These are phyloP conservation scores for Ustilago vetiveriae DNA, from an alignment of 1,284 basidiomycete genomes.

Conservation along the genomic window DNA sequence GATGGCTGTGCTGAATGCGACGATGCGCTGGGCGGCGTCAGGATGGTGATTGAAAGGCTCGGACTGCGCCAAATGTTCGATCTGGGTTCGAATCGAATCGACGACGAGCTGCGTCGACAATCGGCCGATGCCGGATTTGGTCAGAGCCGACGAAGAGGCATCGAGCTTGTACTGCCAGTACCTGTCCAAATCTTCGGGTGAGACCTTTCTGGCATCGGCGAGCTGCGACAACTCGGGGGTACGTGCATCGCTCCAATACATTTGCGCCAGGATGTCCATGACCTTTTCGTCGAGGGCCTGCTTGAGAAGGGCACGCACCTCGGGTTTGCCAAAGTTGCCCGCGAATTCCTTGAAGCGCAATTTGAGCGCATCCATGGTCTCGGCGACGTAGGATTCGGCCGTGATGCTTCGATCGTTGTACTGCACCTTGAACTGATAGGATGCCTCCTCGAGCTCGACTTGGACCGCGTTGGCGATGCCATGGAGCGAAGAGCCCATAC, in stretches of 20 bases:
- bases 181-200: slow-evolving; percentile 78
- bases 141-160: slow-evolving; percentile 87
- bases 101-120: slow-evolving; percentile 94
- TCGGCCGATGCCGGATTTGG: slow-evolving; percentile 95
- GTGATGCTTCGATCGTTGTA: slow-evolving; percentile 96
- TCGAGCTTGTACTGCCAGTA: slow-evolving; percentile 98
- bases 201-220: slow-evolving; percentile 76
- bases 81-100: slow-evolving; percentile 86
- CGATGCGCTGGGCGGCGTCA: slow-evolving; percentile 83
- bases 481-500: slow-evolving; percentile 93
- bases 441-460: slow-evolving; percentile 92
- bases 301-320: slow-evolving; percentile 88
- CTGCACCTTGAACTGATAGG: slow-evolving; percentile 99
- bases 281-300: slow-evolving; percentile 92
- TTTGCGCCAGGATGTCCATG: slow-evolving; percentile 94
- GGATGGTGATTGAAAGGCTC: slow-evolving; percentile 95
- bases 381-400: slow-evolving; percentile 95
- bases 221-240: slow-evolving; percentile 78
- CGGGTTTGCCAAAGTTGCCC: slow-evolving; percentile 84
- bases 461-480: slow-evolving; percentile 96
- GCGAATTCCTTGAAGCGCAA: slow-evolving; percentile 87
- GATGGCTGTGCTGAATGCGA: slow-evolving; percentile 90
- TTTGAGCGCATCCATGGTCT: slow-evolving; percentile 93
- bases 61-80: slow-evolving; percentile 81
- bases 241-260: slow-evolving; percentile 94